Base-by-base conservation (phyloP, 495 filamentous ascomycete genomes). In the Penicillium crystallinum region DNA sequence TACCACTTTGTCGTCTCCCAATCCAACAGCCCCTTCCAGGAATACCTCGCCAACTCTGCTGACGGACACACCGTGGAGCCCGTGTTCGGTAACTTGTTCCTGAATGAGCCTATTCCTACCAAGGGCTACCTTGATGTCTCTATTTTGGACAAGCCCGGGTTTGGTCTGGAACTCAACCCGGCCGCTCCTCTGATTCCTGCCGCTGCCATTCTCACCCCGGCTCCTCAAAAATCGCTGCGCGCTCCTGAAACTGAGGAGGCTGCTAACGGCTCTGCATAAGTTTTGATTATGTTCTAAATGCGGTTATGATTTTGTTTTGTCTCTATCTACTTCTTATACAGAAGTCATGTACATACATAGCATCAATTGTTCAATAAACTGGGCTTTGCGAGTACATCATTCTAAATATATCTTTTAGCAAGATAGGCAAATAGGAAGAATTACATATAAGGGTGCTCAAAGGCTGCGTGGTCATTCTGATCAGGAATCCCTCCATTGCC, bases 1-100 rank as follows among this genome's bases (percentile, higher is more conserved):
- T 96, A 96, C 73, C 91, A 96, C 73, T 95, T 90, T 57, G 91
- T 95, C 37, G 82, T 95, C 56, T 91, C 89, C 34, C 90, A 95
- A 68, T 80, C 85, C 17, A 95, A 95, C 72, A 85, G 86, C 34
- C 91, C 91, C 17, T 96, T 96, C 77, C 89, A 95, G 68, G 91
- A 96, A 70, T 96, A 96, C 57, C 80, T 96, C 9, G 89, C 90
- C 57, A 96, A 96, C 68, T 93, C 88, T 0, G 77, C 91, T 0
- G 91, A 96, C 56, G 91, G 91, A 27, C 88, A 90, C 75, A 87
- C 81, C 30, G 90, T 96, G 27, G 71, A 88, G 55, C 91, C 91
- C 2, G 91, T 96, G 11, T 96, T 96, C 69, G 91, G 91, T 21
- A 87, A 93, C 54, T 74, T 96, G 42, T 96, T 96, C 69, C 52